Base-by-base conservation (phyloP, 2,329 filamentous ascomycete genomes). In the Aspergillus sp. region DNA sequence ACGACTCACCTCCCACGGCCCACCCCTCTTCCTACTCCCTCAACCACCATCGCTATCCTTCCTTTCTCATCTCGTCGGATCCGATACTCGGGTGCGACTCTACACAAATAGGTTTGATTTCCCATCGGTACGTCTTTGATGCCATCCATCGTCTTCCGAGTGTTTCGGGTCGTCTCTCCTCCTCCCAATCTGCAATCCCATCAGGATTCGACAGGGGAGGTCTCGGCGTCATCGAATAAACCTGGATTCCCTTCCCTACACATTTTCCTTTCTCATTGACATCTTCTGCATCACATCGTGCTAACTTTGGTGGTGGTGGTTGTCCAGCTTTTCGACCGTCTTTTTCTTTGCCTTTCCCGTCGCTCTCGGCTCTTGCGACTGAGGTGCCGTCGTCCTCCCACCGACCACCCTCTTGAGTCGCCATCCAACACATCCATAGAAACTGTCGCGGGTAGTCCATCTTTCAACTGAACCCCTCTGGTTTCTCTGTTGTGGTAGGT, bases 351-450 rank as follows among this genome's bases (percentile, higher is more conserved):
- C 68, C 65, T 69, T 64, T 63, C 64, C 62, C 69, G 65, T 71
- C 69, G 68, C 70, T 76, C 62, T 72, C 71, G 71, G 69, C 67
- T 71, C 60, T 73, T 73, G 70, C 72, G 73, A 75, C 73, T 70
- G 60, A 66, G 67, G 66, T 65, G 66, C 57, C 53, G 58, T 62
- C 53, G 58, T 62, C 61, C 53, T 62, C 68, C 70, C 73, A 73
- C 71, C 69, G 66, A 68, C 65, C 60, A 64, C 64, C 66, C 47
- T 66, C 21, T 32, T 36, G 32, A 13, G 10, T 62, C 60, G 61
- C 61, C 68, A 70, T 72, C 73, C 60, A 73, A 68, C 64, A 61
- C 68, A 21, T 67, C 60, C 63, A 66, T 57, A 65, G 70, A 61
- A 70, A 67, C 66, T 68, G 70, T 72, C 70, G 70, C 68, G 63